Conservation (phyloP, 176 grass and related monocot species). For the Miscanthus lutarioriparius region DNA sequence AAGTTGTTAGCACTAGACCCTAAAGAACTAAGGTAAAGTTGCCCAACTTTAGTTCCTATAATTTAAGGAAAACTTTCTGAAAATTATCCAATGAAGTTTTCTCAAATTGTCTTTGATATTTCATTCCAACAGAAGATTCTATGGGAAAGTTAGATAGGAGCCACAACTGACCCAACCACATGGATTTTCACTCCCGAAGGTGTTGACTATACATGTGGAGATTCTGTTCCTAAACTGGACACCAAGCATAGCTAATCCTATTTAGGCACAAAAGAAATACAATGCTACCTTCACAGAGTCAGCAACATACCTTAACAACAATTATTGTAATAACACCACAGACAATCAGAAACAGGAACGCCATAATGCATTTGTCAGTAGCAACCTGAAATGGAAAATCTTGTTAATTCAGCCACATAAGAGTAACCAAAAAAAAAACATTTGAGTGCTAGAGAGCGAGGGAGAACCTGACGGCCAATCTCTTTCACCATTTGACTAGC, state of each 20-base stretch:
- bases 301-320: slow-evolving; percentile 85
- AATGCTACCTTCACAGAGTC: not conserved
- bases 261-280: slow-evolving; percentile 3
- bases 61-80: not conserved
- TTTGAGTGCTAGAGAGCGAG: not conserved
- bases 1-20: not conserved
- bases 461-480: slow-evolving; percentile 62
- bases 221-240: not conserved
- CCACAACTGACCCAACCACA: not conserved
- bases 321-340: slow-evolving; percentile 90
- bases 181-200: not conserved
- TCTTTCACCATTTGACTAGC: slow-evolving; percentile 71
- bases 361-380: slow-evolving; percentile 99
- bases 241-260: not conserved
- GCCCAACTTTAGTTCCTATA: not conserved
- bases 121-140: not conserved
- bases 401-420: not conserved
- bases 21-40: not conserved
- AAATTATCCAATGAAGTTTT: not conserved
- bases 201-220: not conserved
- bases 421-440: not conserved
- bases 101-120: not conserved
- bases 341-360: slow-evolving; percentile 77
- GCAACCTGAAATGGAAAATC: slow-evolving; percentile 68
- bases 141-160: slow-evolving; percentile 1